A percentile compares a stretch with the other conserved stretches of the same genome.
Conservation (phyloP, 176 grass and related monocot genomes). For the Oryza glaberrima region DNA sequence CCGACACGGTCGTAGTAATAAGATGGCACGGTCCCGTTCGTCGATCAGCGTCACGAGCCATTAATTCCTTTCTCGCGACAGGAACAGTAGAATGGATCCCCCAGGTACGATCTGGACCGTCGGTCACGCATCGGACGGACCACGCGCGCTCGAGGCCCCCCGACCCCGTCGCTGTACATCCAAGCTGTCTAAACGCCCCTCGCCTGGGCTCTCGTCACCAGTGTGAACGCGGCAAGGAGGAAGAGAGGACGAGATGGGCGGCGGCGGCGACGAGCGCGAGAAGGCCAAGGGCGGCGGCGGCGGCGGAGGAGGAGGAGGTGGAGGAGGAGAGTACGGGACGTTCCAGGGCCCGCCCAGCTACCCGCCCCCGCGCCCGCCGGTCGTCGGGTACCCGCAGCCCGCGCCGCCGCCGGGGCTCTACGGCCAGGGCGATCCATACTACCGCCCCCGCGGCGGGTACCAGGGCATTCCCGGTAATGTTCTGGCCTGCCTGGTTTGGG, state of each 20-base stretch:
- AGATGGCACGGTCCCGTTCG: no score
- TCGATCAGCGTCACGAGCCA: background rate
- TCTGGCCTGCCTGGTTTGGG: background rate
- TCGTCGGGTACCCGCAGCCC: constrained; percentile 72
- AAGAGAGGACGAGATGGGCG: constrained; percentile 26
- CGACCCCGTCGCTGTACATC: background rate
- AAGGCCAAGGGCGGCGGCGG: constrained; percentile 18
- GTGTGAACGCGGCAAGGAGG: background rate
- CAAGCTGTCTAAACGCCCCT: background rate
- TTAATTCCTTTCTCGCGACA: background rate
- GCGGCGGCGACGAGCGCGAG: background rate
- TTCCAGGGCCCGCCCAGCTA: constrained; percentile 70
- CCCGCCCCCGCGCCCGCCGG: constrained; percentile 65
- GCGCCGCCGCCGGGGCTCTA: constrained; percentile 56
- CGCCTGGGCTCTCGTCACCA: background rate
- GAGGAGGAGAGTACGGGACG: constrained; percentile 61
- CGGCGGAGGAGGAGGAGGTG: background rate
- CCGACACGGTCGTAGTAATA: no score
- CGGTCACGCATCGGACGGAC: background rate
- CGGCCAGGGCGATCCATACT: constrained; percentile 33
- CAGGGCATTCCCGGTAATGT: constrained; percentile 58
- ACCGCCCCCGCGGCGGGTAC: constrained; percentile 60
- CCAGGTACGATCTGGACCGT: background rate
- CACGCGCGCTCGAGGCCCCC: background rate
- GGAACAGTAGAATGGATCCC: background rate